Conservation (phyloP, 768 basidiomycete genomes). For the Leccinum fibrillosum region DNA sequence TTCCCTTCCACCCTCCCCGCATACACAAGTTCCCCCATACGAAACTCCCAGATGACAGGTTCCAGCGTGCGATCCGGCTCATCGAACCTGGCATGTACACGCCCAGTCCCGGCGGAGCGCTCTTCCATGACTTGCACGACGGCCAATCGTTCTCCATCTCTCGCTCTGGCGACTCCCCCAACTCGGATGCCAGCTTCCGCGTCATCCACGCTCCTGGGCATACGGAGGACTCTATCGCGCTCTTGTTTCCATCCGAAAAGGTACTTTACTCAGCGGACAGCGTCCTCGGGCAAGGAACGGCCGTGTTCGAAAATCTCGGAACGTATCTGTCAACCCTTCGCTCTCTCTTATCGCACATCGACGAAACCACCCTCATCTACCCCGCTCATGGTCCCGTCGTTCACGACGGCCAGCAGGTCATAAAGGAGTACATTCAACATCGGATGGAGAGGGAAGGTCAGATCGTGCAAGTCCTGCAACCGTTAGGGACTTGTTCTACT, state of each 20-base stretch:
- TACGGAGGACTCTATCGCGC: conserved; percentile 78
- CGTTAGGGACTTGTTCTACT: conserved; percentile 48
- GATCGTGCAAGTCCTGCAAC: conserved; percentile 53
- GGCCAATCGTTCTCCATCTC: conserved; percentile 47
- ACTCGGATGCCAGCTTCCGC: conserved; percentile 36
- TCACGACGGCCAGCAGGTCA: conserved; percentile 52
- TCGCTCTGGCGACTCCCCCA: not conserved
- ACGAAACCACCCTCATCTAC: conserved; percentile 58
- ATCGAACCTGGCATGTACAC: conserved; percentile 43
- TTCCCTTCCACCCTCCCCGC: conserved; percentile 61
- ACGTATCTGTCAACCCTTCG: conserved; percentile 65
- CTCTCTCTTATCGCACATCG: conserved; percentile 44
- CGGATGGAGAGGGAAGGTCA: conserved; percentile 79
- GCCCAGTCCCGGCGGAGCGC: conserved; percentile 38
- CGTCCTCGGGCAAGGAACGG: conserved; percentile 85
- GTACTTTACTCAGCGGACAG: conserved; percentile 90
- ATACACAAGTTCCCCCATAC: conserved; percentile 69
- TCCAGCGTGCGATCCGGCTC: conserved; percentile 38
- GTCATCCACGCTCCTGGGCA: conserved; percentile 90
- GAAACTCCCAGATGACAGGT: conserved; percentile 24
- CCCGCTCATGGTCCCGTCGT: conserved; percentile 89
- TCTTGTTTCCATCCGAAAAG: conserved; percentile 65
- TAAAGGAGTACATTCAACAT: conserved; percentile 75
- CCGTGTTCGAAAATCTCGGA: conserved; percentile 83
- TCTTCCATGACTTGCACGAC: conserved; percentile 59